Base-by-base conservation (phyloP, 164 flowering plant genomes). In the Tetrastigma voinierianum region DNA sequence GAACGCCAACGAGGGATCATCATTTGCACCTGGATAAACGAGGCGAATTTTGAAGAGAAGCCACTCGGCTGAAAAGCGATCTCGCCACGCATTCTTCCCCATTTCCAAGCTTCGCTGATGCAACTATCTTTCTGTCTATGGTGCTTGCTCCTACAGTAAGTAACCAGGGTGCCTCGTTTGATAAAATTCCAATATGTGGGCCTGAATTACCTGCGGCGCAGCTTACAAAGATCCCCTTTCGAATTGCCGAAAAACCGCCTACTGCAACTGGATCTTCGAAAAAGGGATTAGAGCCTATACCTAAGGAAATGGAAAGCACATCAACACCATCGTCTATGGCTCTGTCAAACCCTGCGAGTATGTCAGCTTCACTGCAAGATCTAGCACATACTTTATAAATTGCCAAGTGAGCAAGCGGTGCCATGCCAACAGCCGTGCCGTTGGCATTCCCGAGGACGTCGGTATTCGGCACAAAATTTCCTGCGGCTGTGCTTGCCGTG, bases 91-190 rank as follows among this genome's bases (percentile, higher is more conserved):
- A 69, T 16, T 53, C 57, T 14, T 6, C 48, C 4, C 68, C 75
- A 12, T 65, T 76, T 46, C 76, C 77, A 15, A 79, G 78, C 54
- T 15, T 45, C 3, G 63, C 82, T 7, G 69, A 65, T 2, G 78
- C 75, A 9, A 6, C 12, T 2, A 79, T 65, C 45, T 17, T 56
- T 64, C 80, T 65, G 23, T 79, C 82, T 14, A 64, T 43, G 1
- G 76, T 76, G 69, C 77, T 76, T 43, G 80, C 80, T 48, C 80
- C 82, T 0, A 76, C 80, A 1, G 80, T 79, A 1, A 79, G 65
- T n/a, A 79, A 55, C 82, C 82, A 79, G 2, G 82, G 80, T 12
- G 78, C 80, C 10, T 59, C 77, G 49, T 79, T 73, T 13, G 67
- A 54, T 16, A 76, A 5, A 1, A 75, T 13, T 1, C 49, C 13